A percentile compares a stretch with the other conserved stretches of the same genome.
These are phyloP conservation scores for Macrolepiota dolichaula DNA, from an alignment of 768 basidiomycete species.

Conservation along the genomic window DNA sequence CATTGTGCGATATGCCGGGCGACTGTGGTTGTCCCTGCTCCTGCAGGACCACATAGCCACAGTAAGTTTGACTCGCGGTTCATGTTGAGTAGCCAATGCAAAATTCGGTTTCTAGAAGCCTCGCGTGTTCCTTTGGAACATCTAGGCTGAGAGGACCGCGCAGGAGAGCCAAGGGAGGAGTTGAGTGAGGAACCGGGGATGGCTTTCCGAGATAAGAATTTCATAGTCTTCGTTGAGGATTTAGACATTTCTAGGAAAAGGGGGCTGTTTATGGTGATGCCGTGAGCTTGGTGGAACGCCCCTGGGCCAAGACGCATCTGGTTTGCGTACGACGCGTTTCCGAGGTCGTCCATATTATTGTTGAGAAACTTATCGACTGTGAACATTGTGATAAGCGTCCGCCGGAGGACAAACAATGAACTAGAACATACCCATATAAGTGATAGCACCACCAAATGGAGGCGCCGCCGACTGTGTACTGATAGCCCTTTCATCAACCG, in stretches of 20 bases:
- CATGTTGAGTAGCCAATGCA: not conserved
- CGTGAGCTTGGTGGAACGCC: too few species aligned
- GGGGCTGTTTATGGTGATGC: too few species aligned
- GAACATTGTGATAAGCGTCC: not conserved
- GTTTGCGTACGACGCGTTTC: too few species aligned
- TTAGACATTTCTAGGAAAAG: too few species aligned
- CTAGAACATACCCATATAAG: not conserved
- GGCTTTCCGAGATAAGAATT: not conserved
- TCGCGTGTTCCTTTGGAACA: not conserved
- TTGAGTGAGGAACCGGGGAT: not conserved
- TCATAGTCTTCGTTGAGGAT: not conserved
- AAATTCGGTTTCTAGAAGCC: not conserved
- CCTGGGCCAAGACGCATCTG: too few species aligned
- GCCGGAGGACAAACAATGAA: not conserved
- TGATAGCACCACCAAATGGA: not conserved
- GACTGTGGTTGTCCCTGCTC: conserved; percentile 7
- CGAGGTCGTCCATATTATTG: too few species aligned
- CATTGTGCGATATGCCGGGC: not conserved
- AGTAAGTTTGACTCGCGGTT: not conserved
- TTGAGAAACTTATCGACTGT: too few species aligned
- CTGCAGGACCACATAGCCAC: conserved; percentile 8
- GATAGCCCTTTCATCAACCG: too few species aligned
- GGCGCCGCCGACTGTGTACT: too few species aligned
- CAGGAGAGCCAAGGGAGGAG: not conserved
- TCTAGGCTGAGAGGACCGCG: not conserved